Evolutionary conservation across 805 yeast genomes (phyloP).

Genomic region (Maudiozyma turicensis): DNA sequence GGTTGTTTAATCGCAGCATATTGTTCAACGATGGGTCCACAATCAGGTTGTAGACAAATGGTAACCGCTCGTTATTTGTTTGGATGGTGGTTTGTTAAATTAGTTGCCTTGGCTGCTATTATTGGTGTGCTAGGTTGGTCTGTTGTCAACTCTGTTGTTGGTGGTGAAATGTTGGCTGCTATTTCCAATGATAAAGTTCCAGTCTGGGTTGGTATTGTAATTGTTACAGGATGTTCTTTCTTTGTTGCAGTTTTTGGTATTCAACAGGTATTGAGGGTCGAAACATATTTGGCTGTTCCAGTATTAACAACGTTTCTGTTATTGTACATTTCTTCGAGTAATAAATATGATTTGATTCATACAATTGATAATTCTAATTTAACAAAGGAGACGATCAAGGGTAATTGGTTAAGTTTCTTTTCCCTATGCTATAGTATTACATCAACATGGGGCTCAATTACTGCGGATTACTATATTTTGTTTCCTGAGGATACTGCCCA

Average conservation of each 20-base stretch:
- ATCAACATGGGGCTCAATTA: slow-evolving; percentile 82
- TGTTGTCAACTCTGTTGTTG: slow-evolving; percentile 81
- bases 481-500: slow-evolving; percentile 66
- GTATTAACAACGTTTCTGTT: slow-evolving; percentile 58
- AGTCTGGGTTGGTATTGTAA: slow-evolving; percentile 61
- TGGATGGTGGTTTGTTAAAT: slow-evolving; percentile 78
- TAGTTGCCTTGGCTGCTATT: slow-evolving; percentile 61
- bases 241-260: slow-evolving; percentile 72
- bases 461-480: slow-evolving; percentile 74
- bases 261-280: slow-evolving; percentile 57
- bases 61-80: slow-evolving; percentile 70
- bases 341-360: slow-evolving; percentile 32
- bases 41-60: slow-evolving; percentile 86
- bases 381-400: slow-evolving; percentile 37
- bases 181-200: slow-evolving; percentile 60
- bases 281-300: slow-evolving; percentile 57
- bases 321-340: slow-evolving; percentile 52
- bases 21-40: slow-evolving; percentile 80
- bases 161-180: slow-evolving; percentile 70
- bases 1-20: slow-evolving; percentile 78
- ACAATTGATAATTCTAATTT: slow-evolving; percentile 27
- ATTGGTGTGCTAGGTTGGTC: slow-evolving; percentile 87
- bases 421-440: slow-evolving; percentile 69
- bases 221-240: slow-evolving; percentile 55
- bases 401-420: slow-evolving; percentile 66